Evolutionary conservation across 129 eudicot species (phyloP).

Genomic region (Centella asiatica): DNA sequence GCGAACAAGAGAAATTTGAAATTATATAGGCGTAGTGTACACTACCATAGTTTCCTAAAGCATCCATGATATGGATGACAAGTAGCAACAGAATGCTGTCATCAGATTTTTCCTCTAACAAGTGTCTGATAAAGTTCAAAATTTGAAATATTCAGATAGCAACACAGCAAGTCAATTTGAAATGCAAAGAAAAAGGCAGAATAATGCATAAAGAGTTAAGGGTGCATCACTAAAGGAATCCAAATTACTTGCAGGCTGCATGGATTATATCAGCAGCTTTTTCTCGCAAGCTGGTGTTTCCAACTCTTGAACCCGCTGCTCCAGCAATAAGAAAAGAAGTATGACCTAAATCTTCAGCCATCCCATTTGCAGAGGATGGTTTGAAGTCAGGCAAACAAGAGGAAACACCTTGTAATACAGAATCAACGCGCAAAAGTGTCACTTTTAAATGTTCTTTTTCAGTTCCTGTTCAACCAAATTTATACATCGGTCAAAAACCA

Average conservation of each 20-base stretch:
- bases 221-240: not conserved
- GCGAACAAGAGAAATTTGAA: not conserved
- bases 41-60: slow-evolving; percentile 84
- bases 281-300: slow-evolving; percentile 58
- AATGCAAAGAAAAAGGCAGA: not conserved
- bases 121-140: slow-evolving; percentile 38
- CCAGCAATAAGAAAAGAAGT: slow-evolving; percentile 73
- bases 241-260: slow-evolving; percentile 67
- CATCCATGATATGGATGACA: slow-evolving; percentile 81
- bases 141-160: slow-evolving; percentile 8
- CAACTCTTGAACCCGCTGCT: slow-evolving; percentile 81
- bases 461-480: slow-evolving; percentile 48
- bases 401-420: slow-evolving; percentile 90
- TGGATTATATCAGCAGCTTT: slow-evolving; percentile 79
- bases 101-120: slow-evolving; percentile 90
- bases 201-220: not conserved
- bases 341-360: slow-evolving; percentile 38
- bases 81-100: slow-evolving; percentile 91
- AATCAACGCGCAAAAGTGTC: slow-evolving; percentile 86
- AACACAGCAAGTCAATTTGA: not conserved
- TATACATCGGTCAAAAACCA: slow-evolving; percentile 3
- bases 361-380: slow-evolving; percentile 53
- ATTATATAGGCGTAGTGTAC: slow-evolving; percentile 5
- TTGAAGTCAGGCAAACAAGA: slow-evolving; percentile 95
- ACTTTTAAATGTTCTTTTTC: slow-evolving; percentile 98